Conservation (phyloP, 108 stramenopile genomes). For the Aurantiochytrium sp. region DNA sequence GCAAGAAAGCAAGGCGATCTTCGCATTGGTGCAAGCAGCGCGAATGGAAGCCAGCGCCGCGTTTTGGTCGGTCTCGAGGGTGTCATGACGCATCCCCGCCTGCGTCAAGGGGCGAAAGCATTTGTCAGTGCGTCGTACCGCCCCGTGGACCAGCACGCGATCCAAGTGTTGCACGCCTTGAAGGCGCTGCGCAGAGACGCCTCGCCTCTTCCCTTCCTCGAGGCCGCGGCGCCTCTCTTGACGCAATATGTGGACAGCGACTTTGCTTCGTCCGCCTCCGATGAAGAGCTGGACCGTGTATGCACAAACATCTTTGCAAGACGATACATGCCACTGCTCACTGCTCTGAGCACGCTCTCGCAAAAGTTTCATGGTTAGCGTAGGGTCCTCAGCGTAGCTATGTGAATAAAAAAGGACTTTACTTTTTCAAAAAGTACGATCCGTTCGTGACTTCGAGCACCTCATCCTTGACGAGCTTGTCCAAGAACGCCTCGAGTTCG, state of each 20-base stretch:
- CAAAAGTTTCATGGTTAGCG: background rate
- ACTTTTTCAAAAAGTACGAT: background rate
- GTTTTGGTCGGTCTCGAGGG: background rate
- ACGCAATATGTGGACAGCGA: background rate
- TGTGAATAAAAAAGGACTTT: no score
- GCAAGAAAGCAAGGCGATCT: background rate
- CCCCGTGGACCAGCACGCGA: background rate
- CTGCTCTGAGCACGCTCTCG: background rate
- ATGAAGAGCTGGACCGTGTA: background rate
- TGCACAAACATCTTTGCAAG: background rate
- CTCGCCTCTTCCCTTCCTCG: background rate
- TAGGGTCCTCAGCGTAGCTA: no score
- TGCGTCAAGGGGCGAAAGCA: background rate
- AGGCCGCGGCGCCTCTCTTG: background rate
- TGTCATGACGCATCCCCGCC: background rate
- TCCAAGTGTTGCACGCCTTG: no score
- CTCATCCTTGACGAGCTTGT: constrained; percentile 15
- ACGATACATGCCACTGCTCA: background rate
- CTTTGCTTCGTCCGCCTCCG: background rate
- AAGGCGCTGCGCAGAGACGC: background rate
- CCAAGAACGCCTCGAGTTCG: background rate
- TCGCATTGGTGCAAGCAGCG: background rate
- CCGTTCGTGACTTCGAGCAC: constrained; percentile 6
- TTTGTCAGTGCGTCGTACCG: background rate
- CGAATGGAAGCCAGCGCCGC: background rate